Base-by-base conservation (phyloP, 345 rosid genomes). In the Eucalyptus camaldulensis region DNA sequence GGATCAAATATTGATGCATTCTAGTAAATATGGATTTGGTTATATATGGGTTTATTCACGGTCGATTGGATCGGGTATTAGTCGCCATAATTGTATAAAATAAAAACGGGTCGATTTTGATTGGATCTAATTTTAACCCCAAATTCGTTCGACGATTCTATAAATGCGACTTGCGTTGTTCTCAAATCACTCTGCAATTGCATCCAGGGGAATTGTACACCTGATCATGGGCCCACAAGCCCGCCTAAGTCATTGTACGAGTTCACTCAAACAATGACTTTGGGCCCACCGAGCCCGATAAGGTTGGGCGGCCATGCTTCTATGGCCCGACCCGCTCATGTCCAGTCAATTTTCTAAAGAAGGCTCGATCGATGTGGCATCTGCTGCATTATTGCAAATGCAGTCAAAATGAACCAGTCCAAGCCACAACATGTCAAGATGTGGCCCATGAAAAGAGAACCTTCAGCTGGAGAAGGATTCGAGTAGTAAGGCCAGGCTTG, bases 111-210 rank as follows among this genome's bases (percentile, higher is more conserved):
- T 29, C 7, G 17, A 56, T 56, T 56, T 22, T 9, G 62, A 0
- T 9, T 2, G 62, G 3, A 56, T 56, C 62, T 0, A 56, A 24
- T 29, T 29, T 29, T 5, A 0, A 62, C 17, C 72, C 5, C 0
- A 4, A 10, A 29, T 6, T 10, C 17, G 1, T 27, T 62, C 8
- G 1, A 29, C 19, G 8, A 7, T 29, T 62, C 17, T 33, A 69
- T 17, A 29, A 29, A 13, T 29, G 33, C 19, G 9, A 29, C 19
- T 13, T 7, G 0, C 8, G 5, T 29, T 13, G 19, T 62, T 62
- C 33, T 29, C 17, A 65, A 13, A 65, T 65, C 72, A 29, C 72
- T 62, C 3, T 6, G 0, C 37, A 29, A 65, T 65, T 29, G 17
- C 19, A 65, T 29, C 33, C 17, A 1, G 37, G 29, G 72, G 72